These are phyloP conservation scores for Zymoseptoria crescenta DNA, from an alignment of 2,329 filamentous ascomycete species.

Conservation along the genomic window DNA sequence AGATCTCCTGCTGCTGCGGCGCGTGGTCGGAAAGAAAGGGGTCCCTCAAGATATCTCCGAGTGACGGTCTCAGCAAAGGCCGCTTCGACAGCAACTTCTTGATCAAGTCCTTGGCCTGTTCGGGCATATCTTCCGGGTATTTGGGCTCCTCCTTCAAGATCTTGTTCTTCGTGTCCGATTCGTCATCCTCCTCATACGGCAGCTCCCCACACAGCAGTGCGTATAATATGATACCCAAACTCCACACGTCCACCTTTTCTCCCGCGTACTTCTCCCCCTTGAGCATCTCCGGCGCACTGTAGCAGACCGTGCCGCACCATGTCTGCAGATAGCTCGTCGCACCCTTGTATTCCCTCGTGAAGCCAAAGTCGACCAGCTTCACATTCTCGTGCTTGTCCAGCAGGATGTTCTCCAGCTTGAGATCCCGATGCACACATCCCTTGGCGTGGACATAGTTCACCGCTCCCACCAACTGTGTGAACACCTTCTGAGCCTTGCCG, in stretches of 20 bases:
- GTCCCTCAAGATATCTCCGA: constrained; percentile 80
- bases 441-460: constrained; percentile 93
- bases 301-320: constrained; percentile 95
- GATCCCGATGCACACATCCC: constrained; percentile 89
- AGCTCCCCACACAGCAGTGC: constrained; percentile 76
- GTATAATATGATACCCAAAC: constrained; percentile 75
- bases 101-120: constrained; percentile 69
- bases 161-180: constrained; percentile 72
- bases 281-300: constrained; percentile 96
- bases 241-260: constrained; percentile 97
- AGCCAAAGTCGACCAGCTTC: constrained; percentile 95
- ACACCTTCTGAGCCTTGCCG: constrained; percentile 87
- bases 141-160: constrained; percentile 81
- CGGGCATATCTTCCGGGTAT: constrained; percentile 71
- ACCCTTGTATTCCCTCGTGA: constrained; percentile 94
- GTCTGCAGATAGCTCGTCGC: constrained; percentile 92
- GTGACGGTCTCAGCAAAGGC: constrained; percentile 69
- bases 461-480: constrained; percentile 88
- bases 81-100: constrained; percentile 81
- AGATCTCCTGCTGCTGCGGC: constrained; percentile 77
- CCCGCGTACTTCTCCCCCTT: constrained; percentile 97
- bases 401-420: constrained; percentile 94
- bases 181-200: constrained; percentile 95
- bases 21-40: constrained; percentile 84
- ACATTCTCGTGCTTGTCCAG: constrained; percentile 96